These are phyloP conservation scores for Verticillium tricorpus DNA, from an alignment of 2,329 filamentous ascomycete species.

Conservation along the genomic window DNA sequence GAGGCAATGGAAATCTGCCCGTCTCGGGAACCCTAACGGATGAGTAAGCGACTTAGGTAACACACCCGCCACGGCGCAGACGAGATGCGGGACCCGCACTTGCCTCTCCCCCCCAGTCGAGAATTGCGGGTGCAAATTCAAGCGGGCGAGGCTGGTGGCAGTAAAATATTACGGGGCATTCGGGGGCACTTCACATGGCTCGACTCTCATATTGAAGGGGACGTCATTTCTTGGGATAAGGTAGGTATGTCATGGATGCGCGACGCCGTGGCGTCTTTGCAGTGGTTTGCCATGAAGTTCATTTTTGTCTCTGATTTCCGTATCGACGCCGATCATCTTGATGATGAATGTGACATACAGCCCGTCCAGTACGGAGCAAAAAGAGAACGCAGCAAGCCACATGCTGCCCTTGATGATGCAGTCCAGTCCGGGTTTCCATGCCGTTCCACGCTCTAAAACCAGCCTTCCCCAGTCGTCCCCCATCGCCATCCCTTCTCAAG, in stretches of 20 bases:
- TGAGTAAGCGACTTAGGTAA: not conserved
- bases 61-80: not conserved
- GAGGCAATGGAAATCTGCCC: not conserved
- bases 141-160: not conserved
- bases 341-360: constrained; percentile 61
- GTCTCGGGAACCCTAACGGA: not conserved
- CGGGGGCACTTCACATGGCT: not conserved
- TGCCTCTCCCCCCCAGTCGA: not conserved
- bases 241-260: not conserved
- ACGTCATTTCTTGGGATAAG: not conserved
- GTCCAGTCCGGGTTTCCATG: constrained; percentile 31
- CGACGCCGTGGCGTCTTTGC: constrained; percentile 7
- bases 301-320: constrained; percentile 51
- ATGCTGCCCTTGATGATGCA: constrained; percentile 45
- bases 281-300: constrained; percentile 24
- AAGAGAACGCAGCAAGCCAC: constrained; percentile 57
- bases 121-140: not conserved
- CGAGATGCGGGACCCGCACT: not conserved
- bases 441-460: constrained; percentile 15
- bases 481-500: not conserved
- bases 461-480: constrained; percentile 6
- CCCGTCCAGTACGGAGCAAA: constrained; percentile 53
- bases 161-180: not conserved
- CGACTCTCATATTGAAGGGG: not conserved
- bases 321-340: constrained; percentile 63